Conservation (phyloP, 495 filamentous ascomycete genomes). For the Baudoinia panamericana region DNA sequence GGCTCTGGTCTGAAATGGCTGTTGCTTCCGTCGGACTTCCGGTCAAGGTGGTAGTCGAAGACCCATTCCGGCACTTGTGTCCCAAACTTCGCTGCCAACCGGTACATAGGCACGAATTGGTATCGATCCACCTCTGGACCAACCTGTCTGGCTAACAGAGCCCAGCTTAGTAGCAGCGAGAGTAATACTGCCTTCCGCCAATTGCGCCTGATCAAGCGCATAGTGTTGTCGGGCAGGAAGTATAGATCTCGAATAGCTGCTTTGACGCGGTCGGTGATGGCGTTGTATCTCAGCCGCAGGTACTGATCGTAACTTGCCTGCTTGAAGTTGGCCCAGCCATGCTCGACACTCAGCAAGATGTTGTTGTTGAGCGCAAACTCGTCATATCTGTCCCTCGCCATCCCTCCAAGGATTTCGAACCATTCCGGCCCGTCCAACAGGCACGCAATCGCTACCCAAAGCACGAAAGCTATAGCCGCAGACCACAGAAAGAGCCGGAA, state of each 20-base stretch:
- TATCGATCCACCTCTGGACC: too few relatives aligned
- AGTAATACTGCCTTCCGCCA: background rate
- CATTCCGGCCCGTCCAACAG: background rate
- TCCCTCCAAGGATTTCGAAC: background rate
- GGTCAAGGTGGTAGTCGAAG: background rate
- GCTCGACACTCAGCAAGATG: background rate
- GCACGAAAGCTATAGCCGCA: too few relatives aligned
- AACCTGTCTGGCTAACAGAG: too few relatives aligned
- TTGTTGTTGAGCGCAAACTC: conserved; percentile 6
- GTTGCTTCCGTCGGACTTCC: conserved; percentile 2
- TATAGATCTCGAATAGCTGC: background rate
- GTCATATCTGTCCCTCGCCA: background rate
- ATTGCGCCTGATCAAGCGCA: background rate
- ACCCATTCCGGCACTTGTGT: background rate
- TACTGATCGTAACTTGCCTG: background rate
- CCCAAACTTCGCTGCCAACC: background rate
- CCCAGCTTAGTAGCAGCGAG: too few relatives aligned
- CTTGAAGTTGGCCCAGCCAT: background rate
- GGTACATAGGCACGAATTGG: background rate
- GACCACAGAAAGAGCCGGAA: too few relatives aligned
- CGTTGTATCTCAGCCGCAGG: conserved; percentile 3
- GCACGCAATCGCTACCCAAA: too few relatives aligned
- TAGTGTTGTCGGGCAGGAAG: background rate
- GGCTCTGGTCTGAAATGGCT: conserved; percentile 1
- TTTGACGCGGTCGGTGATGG: background rate